These are phyloP conservation scores for Ogataea allantospora DNA, from an alignment of 805 yeast genomes.

Conservation along the genomic window DNA sequence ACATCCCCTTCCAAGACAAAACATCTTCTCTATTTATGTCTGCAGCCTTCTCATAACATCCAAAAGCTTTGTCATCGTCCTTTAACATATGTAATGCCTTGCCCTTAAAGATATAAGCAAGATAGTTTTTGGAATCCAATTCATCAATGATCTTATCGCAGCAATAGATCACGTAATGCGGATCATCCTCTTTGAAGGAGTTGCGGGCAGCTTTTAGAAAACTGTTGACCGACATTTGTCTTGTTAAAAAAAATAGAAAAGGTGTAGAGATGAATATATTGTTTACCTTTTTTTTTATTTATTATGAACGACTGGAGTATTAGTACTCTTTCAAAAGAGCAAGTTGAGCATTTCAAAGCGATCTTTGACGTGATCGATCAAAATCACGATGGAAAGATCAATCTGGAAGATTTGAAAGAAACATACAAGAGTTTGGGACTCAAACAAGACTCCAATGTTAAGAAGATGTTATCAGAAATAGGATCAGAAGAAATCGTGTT, in stretches of 20 bases:
- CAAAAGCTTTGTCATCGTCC: slow-evolving; percentile 39
- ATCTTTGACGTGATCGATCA: slow-evolving; percentile 80
- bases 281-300: slow-evolving; percentile 3
- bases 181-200: slow-evolving; percentile 55
- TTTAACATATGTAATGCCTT: slow-evolving; percentile 56
- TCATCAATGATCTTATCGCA: slow-evolving; percentile 52
- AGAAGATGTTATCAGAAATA: slow-evolving; percentile 45
- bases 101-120: slow-evolving; percentile 70
- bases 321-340: slow-evolving; percentile 52
- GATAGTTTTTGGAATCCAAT: slow-evolving; percentile 56
- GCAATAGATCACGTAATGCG: slow-evolving; percentile 57
- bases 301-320: slow-evolving; percentile 5
- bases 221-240: slow-evolving; percentile 25
- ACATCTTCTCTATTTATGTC: slow-evolving; percentile 48
- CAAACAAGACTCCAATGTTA: slow-evolving; percentile 40
- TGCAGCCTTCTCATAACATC: slow-evolving; percentile 49
- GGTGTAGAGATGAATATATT: slow-evolving; percentile 1
- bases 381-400: slow-evolving; percentile 69
- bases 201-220: slow-evolving; percentile 47
- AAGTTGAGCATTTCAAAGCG: slow-evolving; percentile 64
- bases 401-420: slow-evolving; percentile 52
- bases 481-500: slow-evolving; percentile 46
- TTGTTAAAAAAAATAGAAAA: neutral
- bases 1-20: slow-evolving; percentile 81
- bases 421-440: slow-evolving; percentile 52